phyloP scores from a whole-genome alignment of 2,329 filamentous ascomycete species.

The Knoxdaviesia proteae region DNA sequence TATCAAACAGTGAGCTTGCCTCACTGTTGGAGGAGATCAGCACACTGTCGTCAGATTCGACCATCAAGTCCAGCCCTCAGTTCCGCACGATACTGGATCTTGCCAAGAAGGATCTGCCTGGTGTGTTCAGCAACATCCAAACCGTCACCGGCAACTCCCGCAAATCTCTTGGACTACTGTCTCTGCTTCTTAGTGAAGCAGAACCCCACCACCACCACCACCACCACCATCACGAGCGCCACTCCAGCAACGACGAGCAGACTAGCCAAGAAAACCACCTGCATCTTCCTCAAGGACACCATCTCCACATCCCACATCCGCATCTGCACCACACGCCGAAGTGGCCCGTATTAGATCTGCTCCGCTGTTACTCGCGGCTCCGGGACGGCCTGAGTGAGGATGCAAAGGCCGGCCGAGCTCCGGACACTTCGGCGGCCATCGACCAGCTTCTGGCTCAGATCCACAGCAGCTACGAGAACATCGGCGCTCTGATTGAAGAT shows the following conservation, averaged over 20 bases:
- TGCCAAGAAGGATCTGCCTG: background rate
- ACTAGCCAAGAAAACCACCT: too few species aligned
- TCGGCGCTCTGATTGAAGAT: slow-evolving; percentile 15
- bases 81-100: background rate
- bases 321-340: background rate
- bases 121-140: background rate
- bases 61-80: background rate
- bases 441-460: slow-evolving; percentile 8
- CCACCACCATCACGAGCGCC: background rate
- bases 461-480: slow-evolving; percentile 14
- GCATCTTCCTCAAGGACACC: too few species aligned
- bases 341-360: slow-evolving; percentile 5
- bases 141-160: background rate
- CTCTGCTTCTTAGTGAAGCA: background rate
- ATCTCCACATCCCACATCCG: background rate
- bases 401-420: slow-evolving; percentile 10
- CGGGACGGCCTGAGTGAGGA: slow-evolving; percentile 16
- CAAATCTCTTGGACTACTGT: background rate
- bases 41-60: background rate
- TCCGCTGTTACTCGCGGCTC: slow-evolving; percentile 14
- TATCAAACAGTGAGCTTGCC: background rate
- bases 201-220: background rate
- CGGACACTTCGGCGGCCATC: slow-evolving; percentile 5
- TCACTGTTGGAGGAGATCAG: background rate
- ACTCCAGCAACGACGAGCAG: too few species aligned